Conservation (phyloP, 2,329 filamentous ascomycete genomes). For the Byssoonygena ceratinophila region DNA sequence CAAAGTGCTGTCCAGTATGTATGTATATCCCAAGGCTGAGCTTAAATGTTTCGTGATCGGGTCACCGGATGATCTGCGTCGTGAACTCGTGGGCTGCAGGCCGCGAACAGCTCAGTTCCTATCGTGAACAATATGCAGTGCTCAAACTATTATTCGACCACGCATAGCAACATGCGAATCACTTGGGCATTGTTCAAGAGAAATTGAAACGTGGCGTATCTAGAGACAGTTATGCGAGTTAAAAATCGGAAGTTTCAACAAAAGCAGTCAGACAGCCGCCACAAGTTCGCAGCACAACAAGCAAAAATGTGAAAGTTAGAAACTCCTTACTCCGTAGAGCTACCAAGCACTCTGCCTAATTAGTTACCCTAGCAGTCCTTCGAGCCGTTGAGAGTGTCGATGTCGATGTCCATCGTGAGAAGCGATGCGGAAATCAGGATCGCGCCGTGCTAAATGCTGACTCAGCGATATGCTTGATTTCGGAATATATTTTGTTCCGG, state of each 20-base stretch:
- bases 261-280: neutral
- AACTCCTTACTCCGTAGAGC: neutral
- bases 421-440: too few relatives aligned
- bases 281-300: neutral
- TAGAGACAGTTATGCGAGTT: neutral
- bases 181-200: neutral
- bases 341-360: neutral
- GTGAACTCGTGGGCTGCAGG: neutral
- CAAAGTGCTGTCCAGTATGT: too few relatives aligned
- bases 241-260: neutral
- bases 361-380: neutral
- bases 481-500: too few relatives aligned
- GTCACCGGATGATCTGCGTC: neutral
- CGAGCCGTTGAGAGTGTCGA: too few relatives aligned
- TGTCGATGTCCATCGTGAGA: too few relatives aligned
- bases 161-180: neutral
- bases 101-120: neutral
- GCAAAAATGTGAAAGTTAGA: neutral
- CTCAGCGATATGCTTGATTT: too few relatives aligned
- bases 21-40: neutral
- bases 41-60: neutral
- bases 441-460: too few relatives aligned
- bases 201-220: slow-evolving; percentile 10
- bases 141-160: slow-evolving; percentile 5
- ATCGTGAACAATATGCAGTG: slow-evolving; percentile 2